These are phyloP conservation scores for Stylonectria norvegica DNA, from an alignment of 2,329 filamentous ascomycete species.

Conservation along the genomic window DNA sequence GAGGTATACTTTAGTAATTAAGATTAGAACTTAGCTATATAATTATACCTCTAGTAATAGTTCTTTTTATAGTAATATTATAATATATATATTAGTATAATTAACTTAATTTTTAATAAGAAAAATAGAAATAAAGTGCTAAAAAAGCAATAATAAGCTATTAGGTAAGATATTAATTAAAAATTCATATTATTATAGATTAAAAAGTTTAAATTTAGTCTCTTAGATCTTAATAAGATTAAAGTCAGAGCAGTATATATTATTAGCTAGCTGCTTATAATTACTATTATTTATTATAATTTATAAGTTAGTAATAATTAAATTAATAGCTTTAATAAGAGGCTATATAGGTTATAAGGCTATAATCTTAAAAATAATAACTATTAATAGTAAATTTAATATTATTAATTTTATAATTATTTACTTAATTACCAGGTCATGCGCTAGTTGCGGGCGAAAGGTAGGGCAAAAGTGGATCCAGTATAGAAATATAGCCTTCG, in stretches of 20 bases:
- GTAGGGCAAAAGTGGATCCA: no score
- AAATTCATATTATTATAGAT: neutral
- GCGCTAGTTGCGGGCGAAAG: no score
- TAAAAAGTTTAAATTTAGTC: neutral
- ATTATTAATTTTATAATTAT: slow-evolving; percentile 1
- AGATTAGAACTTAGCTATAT: neutral
- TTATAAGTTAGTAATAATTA: slow-evolving; percentile 1
- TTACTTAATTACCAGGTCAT: no score
- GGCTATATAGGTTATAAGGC: neutral
- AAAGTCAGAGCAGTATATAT: neutral
- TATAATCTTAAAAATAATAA: no score
- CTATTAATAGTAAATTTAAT: slow-evolving; percentile 1
- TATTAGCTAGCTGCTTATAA: neutral
- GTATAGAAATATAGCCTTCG: no score
- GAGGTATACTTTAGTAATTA: slow-evolving; percentile 3
- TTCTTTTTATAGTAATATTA: neutral
- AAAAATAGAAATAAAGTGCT: neutral
- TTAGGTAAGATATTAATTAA: neutral
- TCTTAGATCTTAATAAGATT: neutral
- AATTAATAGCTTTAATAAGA: neutral
- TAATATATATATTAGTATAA: neutral
- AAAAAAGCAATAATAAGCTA: neutral
- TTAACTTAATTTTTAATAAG: neutral
- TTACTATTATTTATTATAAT: slow-evolving; percentile 1
- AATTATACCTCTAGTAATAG: no score